Evolutionary conservation across 2,329 filamentous ascomycete species (phyloP), one percentile per base, ranked within the genome.

Genomic region (Pseudogymnoascus destructans): DNA sequence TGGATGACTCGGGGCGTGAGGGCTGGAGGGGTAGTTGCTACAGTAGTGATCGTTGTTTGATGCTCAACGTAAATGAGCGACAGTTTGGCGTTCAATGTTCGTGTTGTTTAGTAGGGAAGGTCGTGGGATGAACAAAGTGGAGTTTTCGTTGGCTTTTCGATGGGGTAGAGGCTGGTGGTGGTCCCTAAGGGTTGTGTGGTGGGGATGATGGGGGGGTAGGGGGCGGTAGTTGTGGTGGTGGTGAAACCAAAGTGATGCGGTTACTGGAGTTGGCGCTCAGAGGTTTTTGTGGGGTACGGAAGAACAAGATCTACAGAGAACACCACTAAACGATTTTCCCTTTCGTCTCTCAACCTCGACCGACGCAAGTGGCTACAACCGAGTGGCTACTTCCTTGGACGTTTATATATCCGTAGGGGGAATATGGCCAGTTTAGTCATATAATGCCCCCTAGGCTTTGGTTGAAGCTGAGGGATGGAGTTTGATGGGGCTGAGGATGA

Each of bases 61-160:
- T 15, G 42, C 27, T 52, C 9, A 23, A 52, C 42, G 42, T 52
- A 23, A 52, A 52, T 1, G 42, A 52, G 23, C 23, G 42, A 52
- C 42, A 11, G 23, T 30, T 30, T 52, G 42, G 42, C 23, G 42
- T 52, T 42, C 42, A 52, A 52, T 30, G 23, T 52, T 52, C 23
- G 42, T 52, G 42, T 52, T 52, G 42, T 52, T 52, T 27, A 27
- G 42, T 52, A 52, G 42, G 23, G 42, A 52, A 52, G 42, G 42
- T 27, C 42, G 23, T 11, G n/a, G 42, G 42, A 52, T n/a, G 42
- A 52, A 30, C 42, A 30, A 9, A 52, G 42, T 52, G 42, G 42
- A 52, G 42, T 52, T 52, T 52, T 52, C 42, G 42, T 52, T 52
- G 42, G 42, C 42, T 52, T 52, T 52, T 52, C 27, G 42, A 52